A percentile compares a stretch with the other conserved stretches of the same genome.
Conservation (phyloP, 1,139 yeast species). For the Geotrichum fermentans region DNA sequence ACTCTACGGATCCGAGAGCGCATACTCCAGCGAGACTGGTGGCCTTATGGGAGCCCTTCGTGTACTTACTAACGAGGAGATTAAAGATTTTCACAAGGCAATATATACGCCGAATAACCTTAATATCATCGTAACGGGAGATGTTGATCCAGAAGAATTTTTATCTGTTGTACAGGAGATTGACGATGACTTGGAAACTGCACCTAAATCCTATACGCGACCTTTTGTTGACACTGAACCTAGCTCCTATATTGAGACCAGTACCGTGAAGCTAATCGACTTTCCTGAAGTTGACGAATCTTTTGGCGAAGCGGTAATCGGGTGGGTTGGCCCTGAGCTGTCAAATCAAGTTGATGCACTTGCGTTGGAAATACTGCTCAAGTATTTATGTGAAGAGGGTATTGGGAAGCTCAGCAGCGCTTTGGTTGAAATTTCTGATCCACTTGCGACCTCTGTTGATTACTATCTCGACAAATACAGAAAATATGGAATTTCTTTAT, state of each 20-base stretch:
- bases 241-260: conserved; percentile 41
- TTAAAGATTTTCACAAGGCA: conserved; percentile 64
- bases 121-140: conserved; percentile 77
- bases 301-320: conserved; percentile 66
- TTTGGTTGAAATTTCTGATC: conserved; percentile 77
- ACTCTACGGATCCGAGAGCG: conserved; percentile 58
- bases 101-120: conserved; percentile 81
- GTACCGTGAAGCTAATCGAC: conserved; percentile 49
- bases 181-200: conserved; percentile 52
- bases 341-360: conserved; percentile 50
- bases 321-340: conserved; percentile 81
- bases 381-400: conserved; percentile 60
- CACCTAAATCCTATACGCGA: conserved; percentile 38
- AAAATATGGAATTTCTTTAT: conserved; percentile 12
- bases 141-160: conserved; percentile 70
- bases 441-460: conserved; percentile 69
- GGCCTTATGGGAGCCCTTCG: conserved; percentile 79
- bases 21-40: conserved; percentile 91
- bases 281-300: conserved; percentile 90
- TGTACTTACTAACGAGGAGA: conserved; percentile 63
- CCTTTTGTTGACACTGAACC: conserved; percentile 78
- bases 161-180: conserved; percentile 56
- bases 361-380: conserved; percentile 69
- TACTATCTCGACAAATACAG: conserved; percentile 50
- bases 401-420: conserved; percentile 62